Conservation (phyloP, 257 asterid species). For the Osmanthus fragrans region DNA sequence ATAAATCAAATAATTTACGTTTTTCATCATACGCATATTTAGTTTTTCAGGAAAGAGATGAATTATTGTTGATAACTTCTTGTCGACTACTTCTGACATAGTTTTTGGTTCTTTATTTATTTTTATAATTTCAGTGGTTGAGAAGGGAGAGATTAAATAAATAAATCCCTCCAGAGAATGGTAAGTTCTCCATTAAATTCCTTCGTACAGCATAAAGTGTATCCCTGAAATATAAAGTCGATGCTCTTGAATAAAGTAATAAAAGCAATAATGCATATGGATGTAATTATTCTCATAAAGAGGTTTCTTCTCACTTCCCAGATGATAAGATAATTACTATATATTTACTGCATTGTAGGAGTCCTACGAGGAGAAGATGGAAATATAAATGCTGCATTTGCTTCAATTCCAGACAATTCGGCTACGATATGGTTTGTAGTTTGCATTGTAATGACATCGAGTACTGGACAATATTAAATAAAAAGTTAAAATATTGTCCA, state of each 20-base stretch:
- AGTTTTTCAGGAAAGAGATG: no score
- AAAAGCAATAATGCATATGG: not conserved
- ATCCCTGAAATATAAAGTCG: not conserved
- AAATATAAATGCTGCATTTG: not conserved
- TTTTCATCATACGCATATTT: not conserved
- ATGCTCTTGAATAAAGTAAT: not conserved
- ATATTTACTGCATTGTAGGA: not conserved
- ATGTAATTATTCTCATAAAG: not conserved
- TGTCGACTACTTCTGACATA: no score
- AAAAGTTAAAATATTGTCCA: no score
- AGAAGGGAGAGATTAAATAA: no score
- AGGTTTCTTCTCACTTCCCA: not conserved
- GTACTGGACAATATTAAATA: not conserved
- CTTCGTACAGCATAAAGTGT: not conserved
- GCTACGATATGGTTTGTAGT: not conserved
- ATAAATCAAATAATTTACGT: no score
- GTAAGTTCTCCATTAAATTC: not conserved
- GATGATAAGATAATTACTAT: not conserved
- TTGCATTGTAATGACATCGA: not conserved
- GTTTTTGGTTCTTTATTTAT: not conserved
- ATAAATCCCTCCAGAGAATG: not conserved
- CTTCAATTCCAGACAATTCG: not conserved
- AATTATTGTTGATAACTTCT: no score
- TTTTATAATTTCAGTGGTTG: no score
- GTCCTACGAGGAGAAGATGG: not conserved